Evolutionary conservation across 202 grass and related monocot species (phyloP).

Genomic region (Elaeis oleifera): DNA sequence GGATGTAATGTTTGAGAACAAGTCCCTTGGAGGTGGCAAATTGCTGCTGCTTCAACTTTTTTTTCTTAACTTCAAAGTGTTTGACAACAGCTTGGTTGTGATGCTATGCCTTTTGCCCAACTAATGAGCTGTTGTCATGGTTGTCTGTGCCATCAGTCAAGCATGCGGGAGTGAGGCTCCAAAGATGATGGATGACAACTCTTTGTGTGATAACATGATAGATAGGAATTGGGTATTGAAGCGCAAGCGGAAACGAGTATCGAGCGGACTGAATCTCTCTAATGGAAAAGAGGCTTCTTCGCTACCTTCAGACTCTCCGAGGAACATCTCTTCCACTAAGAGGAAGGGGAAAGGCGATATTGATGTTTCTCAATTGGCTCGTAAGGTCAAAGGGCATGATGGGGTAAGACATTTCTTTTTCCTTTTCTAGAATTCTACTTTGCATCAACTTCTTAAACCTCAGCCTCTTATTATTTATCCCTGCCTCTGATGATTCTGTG

Average conservation of each 20-base stretch:
- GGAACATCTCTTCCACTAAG: slow-evolving; percentile 32
- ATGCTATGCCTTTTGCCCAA: not conserved
- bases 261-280: slow-evolving; percentile 47
- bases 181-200: slow-evolving; percentile 73
- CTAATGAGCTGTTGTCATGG: slow-evolving; percentile 7
- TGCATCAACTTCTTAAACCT: not conserved
- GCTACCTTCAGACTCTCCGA: slow-evolving; percentile 38
- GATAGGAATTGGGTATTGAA: slow-evolving; percentile 72
- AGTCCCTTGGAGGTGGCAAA: too few relatives aligned
- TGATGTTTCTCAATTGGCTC: slow-evolving; percentile 32
- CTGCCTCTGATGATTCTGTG: too few relatives aligned
- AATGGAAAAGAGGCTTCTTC: slow-evolving; percentile 50
- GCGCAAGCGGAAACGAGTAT: slow-evolving; percentile 80
- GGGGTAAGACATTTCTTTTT: slow-evolving; percentile 60
- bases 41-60: too few relatives aligned
- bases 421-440: not conserved
- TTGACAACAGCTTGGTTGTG: too few relatives aligned
- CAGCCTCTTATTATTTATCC: not conserved
- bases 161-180: slow-evolving; percentile 16
- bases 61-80: too few relatives aligned
- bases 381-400: slow-evolving; percentile 82
- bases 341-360: slow-evolving; percentile 54
- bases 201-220: slow-evolving; percentile 57
- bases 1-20: too few relatives aligned
- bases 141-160: slow-evolving; percentile 29